phyloP scores from a whole-genome alignment of 805 yeast genomes.

The Saccharomyces jurei region DNA sequence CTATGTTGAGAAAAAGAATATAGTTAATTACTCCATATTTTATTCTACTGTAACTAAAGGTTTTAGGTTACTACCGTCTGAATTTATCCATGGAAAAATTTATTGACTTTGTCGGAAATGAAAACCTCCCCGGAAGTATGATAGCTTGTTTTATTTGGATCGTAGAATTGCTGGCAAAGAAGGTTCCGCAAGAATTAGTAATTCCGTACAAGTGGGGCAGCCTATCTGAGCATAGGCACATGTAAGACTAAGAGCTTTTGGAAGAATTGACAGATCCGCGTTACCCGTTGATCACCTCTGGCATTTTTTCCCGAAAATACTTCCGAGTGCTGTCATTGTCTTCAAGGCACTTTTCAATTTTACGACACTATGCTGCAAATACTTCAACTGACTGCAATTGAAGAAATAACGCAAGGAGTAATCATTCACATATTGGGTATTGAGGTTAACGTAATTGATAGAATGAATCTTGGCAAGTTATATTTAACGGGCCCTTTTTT shows the following conservation, averaged over 20 bases:
- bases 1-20: not conserved
- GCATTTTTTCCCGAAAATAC: too few species aligned
- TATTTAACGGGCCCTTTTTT: not conserved
- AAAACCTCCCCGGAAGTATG: too few species aligned
- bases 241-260: not conserved
- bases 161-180: not conserved
- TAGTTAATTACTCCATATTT: not conserved
- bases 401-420: not conserved
- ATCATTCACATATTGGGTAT: not conserved
- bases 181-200: not conserved
- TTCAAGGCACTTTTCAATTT: not conserved
- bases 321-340: not conserved
- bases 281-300: too few species aligned
- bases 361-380: not conserved
- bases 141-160: not conserved
- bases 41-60: not conserved
- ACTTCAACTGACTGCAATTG: not conserved
- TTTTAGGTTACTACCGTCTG: not conserved
- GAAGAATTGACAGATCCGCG: too few species aligned
- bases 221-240: not conserved
- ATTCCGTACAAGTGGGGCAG: not conserved
- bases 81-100: not conserved
- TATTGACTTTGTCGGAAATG: too few species aligned
- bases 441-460: not conserved
- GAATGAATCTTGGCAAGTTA: not conserved